Percentiles rank a stretch among this genome's conserved stretches.
These are phyloP conservation scores for Hyaloperonospora brassicae DNA, from an alignment of 352 stramenopile species.

Conservation along the genomic window DNA sequence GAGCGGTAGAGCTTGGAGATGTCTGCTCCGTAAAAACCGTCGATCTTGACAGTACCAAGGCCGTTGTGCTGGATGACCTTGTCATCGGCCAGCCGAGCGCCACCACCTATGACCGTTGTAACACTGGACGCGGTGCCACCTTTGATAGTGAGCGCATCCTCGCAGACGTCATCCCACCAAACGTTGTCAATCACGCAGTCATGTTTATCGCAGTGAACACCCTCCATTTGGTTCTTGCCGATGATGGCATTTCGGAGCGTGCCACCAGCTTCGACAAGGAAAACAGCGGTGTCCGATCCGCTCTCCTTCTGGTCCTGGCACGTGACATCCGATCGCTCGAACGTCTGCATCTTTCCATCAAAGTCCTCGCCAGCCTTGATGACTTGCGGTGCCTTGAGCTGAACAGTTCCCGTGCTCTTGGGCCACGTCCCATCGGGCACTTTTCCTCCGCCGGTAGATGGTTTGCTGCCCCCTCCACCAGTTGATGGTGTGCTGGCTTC, in stretches of 20 bases:
- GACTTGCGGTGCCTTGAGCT: slow-evolving; percentile 20
- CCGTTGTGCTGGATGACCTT: slow-evolving; percentile 47
- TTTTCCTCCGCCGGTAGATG: too few species aligned
- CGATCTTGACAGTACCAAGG: slow-evolving; percentile 20
- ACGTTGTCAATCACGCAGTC: slow-evolving; percentile 22
- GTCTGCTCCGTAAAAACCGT: slow-evolving; percentile 18
- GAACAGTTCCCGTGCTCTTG: slow-evolving; percentile 20
- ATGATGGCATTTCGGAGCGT: slow-evolving; percentile 60
- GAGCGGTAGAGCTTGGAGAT: slow-evolving; percentile 20
- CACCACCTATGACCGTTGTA: slow-evolving; percentile 28
- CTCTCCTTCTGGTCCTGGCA: slow-evolving; percentile 33
- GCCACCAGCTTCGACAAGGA: slow-evolving; percentile 35
- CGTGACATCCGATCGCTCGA: slow-evolving; percentile 26
- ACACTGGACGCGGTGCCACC: slow-evolving; percentile 28
- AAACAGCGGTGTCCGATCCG: slow-evolving; percentile 23
- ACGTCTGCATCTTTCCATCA: slow-evolving; percentile 38
- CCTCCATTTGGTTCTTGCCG: slow-evolving; percentile 21
- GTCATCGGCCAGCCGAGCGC: slow-evolving; percentile 40
- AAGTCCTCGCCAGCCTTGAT: slow-evolving; percentile 35
- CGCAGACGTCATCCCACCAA: slow-evolving; percentile 26
- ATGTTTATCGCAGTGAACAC: slow-evolving; percentile 19
- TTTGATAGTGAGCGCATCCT: slow-evolving; percentile 37
- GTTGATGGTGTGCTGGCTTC: too few species aligned
- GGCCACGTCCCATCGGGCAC: slow-evolving; percentile 29
- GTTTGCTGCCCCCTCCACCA: too few species aligned